phyloP scores from a whole-genome alignment of 1,139 yeast species.

The Spencermartinsiella ligniputridi region DNA sequence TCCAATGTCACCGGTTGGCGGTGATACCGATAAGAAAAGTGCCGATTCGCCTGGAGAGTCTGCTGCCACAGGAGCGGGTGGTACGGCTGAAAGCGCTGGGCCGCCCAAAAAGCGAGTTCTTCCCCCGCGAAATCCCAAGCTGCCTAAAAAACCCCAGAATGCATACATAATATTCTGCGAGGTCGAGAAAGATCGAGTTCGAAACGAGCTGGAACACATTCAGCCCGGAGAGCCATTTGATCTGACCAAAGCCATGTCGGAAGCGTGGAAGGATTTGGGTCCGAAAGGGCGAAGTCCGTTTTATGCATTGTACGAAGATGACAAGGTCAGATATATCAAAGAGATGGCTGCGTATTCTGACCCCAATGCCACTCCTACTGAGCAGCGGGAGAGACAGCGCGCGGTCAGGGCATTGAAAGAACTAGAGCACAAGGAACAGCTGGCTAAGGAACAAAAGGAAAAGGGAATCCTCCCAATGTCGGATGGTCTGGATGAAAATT shows the following conservation, averaged over 20 bases:
- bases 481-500: neutral
- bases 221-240: conserved; percentile 53
- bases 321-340: conserved; percentile 64
- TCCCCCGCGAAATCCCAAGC: conserved; percentile 61
- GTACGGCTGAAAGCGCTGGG: neutral
- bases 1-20: conserved; percentile 27
- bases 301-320: conserved; percentile 73
- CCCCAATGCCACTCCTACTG: conserved; percentile 21
- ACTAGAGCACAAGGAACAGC: conserved; percentile 15
- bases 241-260: conserved; percentile 73
- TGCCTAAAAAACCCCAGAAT: conserved; percentile 86
- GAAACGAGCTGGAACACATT: conserved; percentile 46
- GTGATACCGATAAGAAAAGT: conserved; percentile 7
- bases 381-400: conserved; percentile 24
- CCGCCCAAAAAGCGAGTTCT: conserved; percentile 5
- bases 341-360: conserved; percentile 65
- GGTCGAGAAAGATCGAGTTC: conserved; percentile 69
- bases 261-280: conserved; percentile 75
- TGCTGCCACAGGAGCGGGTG: neutral
- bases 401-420: conserved; percentile 26
- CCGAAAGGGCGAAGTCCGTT: conserved; percentile 72
- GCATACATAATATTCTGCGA: conserved; percentile 88
- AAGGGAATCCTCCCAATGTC: neutral
- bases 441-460: neutral
- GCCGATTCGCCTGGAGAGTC: neutral